Base-by-base conservation (phyloP, 345 rosid species). In the Dovyalis caffra region DNA sequence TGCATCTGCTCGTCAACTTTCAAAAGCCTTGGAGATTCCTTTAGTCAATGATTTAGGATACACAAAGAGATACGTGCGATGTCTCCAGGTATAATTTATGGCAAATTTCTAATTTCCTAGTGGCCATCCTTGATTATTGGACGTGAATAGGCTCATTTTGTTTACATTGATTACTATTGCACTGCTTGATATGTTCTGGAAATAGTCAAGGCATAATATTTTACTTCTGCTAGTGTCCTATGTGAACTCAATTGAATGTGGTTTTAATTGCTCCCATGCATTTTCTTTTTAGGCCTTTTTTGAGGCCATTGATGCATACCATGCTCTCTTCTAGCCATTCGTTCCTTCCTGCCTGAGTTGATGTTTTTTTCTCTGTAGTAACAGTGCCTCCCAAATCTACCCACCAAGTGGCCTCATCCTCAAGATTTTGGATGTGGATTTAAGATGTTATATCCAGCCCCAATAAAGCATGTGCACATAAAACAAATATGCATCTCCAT, bases 21-120 rank as follows among this genome's bases (percentile, higher is more conserved):
- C 95, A 62, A 96, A 96, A 83, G 95, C 97, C 62, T 85, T 96
- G 74, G 99, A 96, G 82, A 97, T 93, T 68, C 99, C 97, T 25
- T 83, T 96, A 78, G 98, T 96, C 60, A 93, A 96, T 87, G 99
- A 96, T 86, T 89, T 93, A 69, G 99, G 99, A 57, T 96, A 92
- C 77, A 93, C 99, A 16, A 96, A 93, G 81, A 92, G 98, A 93
- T 96, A 96, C 58, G 92, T 96, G 23, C 89, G 99, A 72, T 96
- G 97, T 70, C 97, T 96, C 75, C 99, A 96, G 98, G 99, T 96
- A 67, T 77, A 70, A 51, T 70, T 53, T 8, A 29, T 28, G 45
- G 21, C 65, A 37, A 35, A 20, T 70, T n/a, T 20, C 40, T 12
- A 32, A 16, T 38, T 40, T 75, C 9, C 3, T 31, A 18, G 16